Evolutionary conservation across 345 rosid genomes (phyloP).

Genomic region (Heritiera fomes): DNA sequence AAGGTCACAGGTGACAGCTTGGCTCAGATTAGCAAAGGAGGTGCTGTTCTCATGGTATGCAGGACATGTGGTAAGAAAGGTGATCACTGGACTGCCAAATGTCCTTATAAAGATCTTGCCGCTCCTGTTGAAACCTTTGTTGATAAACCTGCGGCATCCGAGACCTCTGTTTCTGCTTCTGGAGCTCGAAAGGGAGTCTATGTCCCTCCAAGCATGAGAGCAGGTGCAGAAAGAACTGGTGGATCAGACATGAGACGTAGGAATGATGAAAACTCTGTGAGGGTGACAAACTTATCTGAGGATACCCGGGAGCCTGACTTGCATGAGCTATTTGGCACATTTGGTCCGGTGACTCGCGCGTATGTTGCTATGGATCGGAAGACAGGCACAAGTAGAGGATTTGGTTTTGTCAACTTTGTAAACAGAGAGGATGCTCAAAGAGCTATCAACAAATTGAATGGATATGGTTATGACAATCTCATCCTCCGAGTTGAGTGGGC

Average conservation of each 20-base stretch:
- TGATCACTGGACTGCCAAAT: constrained; percentile 68
- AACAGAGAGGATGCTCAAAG: constrained; percentile 37
- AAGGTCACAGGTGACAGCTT: constrained; percentile 45
- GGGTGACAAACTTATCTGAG: constrained; percentile 39
- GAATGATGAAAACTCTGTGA: constrained; percentile 34
- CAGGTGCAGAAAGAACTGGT: constrained; percentile 24
- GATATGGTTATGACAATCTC: constrained; percentile 50
- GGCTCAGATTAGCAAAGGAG: constrained; percentile 49
- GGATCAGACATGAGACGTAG: constrained; percentile 33
- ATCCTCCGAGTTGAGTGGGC: constrained; percentile 42
- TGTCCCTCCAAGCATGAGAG: constrained; percentile 53
- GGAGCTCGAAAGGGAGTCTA: constrained; percentile 45
- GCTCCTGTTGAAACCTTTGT: constrained; percentile 36
- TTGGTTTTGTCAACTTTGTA: constrained; percentile 39
- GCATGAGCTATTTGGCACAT: constrained; percentile 41
- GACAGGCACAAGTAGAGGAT: constrained; percentile 36
- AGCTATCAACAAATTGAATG: constrained; percentile 41
- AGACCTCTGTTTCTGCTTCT: constrained; percentile 30
- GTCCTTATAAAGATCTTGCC: constrained; percentile 66
- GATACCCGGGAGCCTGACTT: constrained; percentile 43
- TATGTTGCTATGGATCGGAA: constrained; percentile 34
- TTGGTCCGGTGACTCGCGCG: constrained; percentile 37
- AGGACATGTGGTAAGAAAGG: constrained; percentile 64
- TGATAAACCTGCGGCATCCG: constrained; percentile 44
- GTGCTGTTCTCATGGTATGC: constrained; percentile 62